Percentiles rank a stretch among this genome's conserved stretches.
Evolutionary conservation across 768 basidiomycete species (phyloP).

Genomic region (Trametes elegans): DNA sequence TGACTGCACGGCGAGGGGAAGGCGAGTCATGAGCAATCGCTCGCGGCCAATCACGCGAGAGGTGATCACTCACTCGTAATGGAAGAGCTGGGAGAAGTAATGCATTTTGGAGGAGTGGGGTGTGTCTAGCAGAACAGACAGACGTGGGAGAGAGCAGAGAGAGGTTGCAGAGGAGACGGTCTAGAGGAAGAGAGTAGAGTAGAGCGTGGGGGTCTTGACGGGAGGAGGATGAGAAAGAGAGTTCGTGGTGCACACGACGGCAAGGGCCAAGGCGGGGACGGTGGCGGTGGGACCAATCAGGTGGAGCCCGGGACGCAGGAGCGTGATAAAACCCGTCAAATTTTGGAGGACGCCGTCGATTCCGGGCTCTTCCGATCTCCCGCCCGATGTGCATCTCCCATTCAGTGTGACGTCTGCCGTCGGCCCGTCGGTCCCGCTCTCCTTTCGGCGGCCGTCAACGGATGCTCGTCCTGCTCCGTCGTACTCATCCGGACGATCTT

Average conservation of each 20-base stretch:
- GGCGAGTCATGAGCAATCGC: constrained; percentile 11
- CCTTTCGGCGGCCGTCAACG: background rate
- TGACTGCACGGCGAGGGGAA: constrained; percentile 48
- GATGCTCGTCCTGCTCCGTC: background rate
- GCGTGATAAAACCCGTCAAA: constrained; percentile 16
- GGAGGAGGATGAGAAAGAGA: constrained; percentile 9
- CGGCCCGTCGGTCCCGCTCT: background rate
- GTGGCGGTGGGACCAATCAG: constrained; percentile 17
- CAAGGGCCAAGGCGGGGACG: constrained; percentile 10
- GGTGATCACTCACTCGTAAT: constrained; percentile 66
- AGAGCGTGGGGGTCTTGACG: constrained; percentile 15
- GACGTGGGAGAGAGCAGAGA: background rate
- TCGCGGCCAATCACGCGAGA: constrained; percentile 7
- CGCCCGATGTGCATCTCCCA: constrained; percentile 8
- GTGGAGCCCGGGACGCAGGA: constrained; percentile 12
- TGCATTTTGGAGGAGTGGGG: constrained; percentile 53
- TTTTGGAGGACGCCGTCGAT: background rate
- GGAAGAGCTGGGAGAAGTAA: constrained; percentile 82
- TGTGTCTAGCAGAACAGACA: background rate
- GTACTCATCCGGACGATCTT: background rate
- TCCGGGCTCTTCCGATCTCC: constrained; percentile 16
- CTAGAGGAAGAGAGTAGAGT: constrained; percentile 20
- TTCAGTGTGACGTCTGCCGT: background rate
- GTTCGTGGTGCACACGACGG: constrained; percentile 23
- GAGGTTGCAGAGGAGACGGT: constrained; percentile 7